Evolutionary conservation across 306 rosid genomes (phyloP), one percentile per base, ranked within the genome.

Genomic region (Glycine latifolia): DNA sequence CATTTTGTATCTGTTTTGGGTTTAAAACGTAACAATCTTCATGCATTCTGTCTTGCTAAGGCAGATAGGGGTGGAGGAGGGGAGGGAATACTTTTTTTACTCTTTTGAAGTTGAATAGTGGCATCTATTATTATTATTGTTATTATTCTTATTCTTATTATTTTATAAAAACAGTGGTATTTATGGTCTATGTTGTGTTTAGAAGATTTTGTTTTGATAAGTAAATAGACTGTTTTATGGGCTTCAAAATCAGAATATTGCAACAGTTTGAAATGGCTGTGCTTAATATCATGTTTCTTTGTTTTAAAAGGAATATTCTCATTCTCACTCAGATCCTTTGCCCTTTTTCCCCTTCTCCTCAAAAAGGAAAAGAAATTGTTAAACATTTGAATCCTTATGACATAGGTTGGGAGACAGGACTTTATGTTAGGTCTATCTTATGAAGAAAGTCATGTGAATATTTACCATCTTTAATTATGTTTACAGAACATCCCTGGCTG

Each of bases 401-500:
- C 67, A 65, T 52, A 37, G 46, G 6, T 52, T 63, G 49, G 17
- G 37, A 72, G 82, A 52, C 76, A 68, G 70, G 82, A 71, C 78
- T 50, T 71, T 66, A 53, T 26, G 56, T 46, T 20, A 67, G 11
- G 39, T 74, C 66, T 67, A 52, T 3, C 53, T 77, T 41, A 71
- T 77, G 61, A 46, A 66, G 67, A 83, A 72, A 80, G 44, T 55
- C 82, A 52, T 61, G 35, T 73, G 82, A 76, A 17, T 77, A 15
- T 75, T 74, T 77, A 58, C 54, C 14, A 55, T 67, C 78, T 65
- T 63, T 71, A 66, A 65, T 48, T 76, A 58, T 78, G 61, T 76
- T 80, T 80, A 20, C 93, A 94, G 98, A 88, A 70, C 98, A 94
- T 87, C 83, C 98, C 41, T 94, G 98, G 98, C 82, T 94, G 54